Conservation (phyloP, 306 rosid species). For the Fragaria vesca region DNA sequence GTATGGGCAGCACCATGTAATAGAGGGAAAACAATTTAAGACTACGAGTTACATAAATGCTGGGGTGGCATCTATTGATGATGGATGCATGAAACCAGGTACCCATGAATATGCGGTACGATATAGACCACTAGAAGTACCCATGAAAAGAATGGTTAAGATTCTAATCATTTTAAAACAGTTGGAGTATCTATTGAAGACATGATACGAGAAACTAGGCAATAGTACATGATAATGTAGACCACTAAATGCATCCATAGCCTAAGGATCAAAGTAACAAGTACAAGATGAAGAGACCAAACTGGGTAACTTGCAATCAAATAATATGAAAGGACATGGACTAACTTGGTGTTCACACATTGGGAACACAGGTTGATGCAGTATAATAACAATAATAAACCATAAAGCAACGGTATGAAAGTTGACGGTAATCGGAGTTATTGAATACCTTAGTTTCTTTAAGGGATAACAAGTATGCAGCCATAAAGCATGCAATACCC, state of each 20-base stretch:
- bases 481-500: conserved; percentile 96
- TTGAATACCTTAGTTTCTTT: conserved; percentile 79
- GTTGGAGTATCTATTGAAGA: neutral
- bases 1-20: neutral
- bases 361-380: neutral
- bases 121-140: neutral
- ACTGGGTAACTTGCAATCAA: neutral
- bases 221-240: neutral
- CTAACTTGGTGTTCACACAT: neutral
- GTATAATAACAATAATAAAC: neutral
- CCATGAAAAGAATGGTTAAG: neutral
- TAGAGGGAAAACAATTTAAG: neutral
- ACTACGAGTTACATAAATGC: neutral
- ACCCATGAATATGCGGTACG: neutral
- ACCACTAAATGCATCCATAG: neutral
- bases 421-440: neutral
- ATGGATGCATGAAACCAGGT: neutral
- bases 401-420: neutral
- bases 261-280: neutral
- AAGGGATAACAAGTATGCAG: conserved; percentile 81
- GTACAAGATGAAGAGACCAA: neutral
- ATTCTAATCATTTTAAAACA: neutral
- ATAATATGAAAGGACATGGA: neutral
- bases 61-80: neutral
- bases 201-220: neutral